Base-by-base conservation (phyloP, 2,329 filamentous ascomycete genomes). In the Canariomyces notabilis region DNA sequence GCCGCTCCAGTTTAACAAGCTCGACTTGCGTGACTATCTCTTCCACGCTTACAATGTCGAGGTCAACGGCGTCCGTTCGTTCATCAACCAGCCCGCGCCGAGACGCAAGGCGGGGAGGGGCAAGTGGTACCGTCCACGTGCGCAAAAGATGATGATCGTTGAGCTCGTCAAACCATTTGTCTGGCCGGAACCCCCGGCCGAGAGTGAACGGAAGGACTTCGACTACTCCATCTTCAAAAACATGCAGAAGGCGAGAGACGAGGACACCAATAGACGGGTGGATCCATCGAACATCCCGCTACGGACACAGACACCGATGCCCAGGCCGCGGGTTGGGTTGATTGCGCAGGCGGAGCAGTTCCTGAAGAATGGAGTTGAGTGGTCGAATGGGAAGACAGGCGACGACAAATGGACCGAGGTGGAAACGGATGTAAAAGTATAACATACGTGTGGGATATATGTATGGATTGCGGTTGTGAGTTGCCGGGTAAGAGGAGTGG, bases 21-120 rank as follows among this genome's bases (percentile, higher is more conserved):
- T 97, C 67, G 93, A 98, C 66, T 72, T 98, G 34, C 87, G 89
- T 67, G 90, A 96, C 72, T 98, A 97, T 73, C 83, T 98, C 52
- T 87, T 80, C 72, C 83, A 95, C 66, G 79, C 79, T 35, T 98
- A 98, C 75, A 76, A 78, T 50, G 83, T 97, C 51, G 77, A 83
- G 54, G 80, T 84, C 44, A 71, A 80, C 42, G 75, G 75, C 55
- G 82, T 97, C 52, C 86, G 91, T 51, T 89, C 87, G 43, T 91
- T 80, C 62, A 79, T 97, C 61, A 82, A 87, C 59, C 80, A 84
- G 67, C 76, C 81, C 64, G 79, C 64, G 50, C 67, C 69, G 14
- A 70, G 72, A 51, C 61, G 57, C 59, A 57, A 63, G 52, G 29
- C 43, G 35, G 67, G 57, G 64, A 62, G 53, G 59, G 73, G 76